Evolutionary conservation across 257 asterid species (phyloP).

Genomic region (Solanum dulcamara): DNA sequence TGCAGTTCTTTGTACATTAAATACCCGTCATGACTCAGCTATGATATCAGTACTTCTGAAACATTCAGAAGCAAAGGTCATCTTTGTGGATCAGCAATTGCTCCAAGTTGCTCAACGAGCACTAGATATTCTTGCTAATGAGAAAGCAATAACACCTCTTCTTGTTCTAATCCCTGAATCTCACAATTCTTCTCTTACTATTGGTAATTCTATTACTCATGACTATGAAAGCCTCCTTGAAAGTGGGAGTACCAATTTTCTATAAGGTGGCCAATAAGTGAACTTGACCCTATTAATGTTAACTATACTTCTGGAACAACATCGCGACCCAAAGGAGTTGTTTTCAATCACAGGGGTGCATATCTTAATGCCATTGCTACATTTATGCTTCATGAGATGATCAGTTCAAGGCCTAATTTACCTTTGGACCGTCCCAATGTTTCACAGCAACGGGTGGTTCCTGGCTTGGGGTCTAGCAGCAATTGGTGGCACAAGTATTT

Average conservation of each 20-base stretch:
- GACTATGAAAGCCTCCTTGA: slow-evolving; percentile 12
- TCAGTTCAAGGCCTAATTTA: slow-evolving; percentile 12
- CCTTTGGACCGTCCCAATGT: slow-evolving; percentile 34
- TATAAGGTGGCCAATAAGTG: slow-evolving; percentile 13
- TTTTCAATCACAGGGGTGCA: slow-evolving; percentile 24
- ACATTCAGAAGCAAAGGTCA: slow-evolving; percentile 25
- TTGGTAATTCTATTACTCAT: neutral
- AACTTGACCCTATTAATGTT: slow-evolving; percentile 24
- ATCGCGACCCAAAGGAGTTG: slow-evolving; percentile 28
- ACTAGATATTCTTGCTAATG: slow-evolving; percentile 2
- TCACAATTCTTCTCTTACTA: neutral
- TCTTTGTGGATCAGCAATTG: slow-evolving; percentile 24
- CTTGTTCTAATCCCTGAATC: slow-evolving; percentile 13
- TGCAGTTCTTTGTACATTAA: slow-evolving; percentile 17
- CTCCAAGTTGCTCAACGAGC: slow-evolving; percentile 18
- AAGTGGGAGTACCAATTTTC: neutral
- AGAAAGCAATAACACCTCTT: slow-evolving; percentile 1
- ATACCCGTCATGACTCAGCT: slow-evolving; percentile 15
- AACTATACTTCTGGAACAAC: slow-evolving; percentile 35
- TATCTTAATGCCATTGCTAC: slow-evolving; percentile 20
- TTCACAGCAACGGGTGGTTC: slow-evolving; percentile 29
- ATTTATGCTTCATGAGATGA: slow-evolving; percentile 17
- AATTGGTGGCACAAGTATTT: slow-evolving; percentile 22
- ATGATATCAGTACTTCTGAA: slow-evolving; percentile 17
- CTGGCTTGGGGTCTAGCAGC: slow-evolving; percentile 23